Percentiles rank a stretch among this genome's conserved stretches.
Evolutionary conservation across 169 alveolate genomes (phyloP).

Genomic region (Plasmodium ovale): DNA sequence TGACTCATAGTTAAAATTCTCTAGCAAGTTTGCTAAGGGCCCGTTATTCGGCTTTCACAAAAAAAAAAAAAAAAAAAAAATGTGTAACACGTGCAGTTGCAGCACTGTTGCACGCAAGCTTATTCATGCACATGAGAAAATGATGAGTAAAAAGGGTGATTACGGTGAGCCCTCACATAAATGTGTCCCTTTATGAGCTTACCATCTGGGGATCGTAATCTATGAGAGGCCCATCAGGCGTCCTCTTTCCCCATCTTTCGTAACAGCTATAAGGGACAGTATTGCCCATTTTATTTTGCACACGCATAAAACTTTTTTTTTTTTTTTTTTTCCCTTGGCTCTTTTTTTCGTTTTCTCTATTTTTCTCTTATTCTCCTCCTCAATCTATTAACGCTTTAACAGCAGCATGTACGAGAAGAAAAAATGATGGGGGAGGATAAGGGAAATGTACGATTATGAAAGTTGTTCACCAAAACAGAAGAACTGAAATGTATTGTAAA

Average conservation of each 20-base stretch:
- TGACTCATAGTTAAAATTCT: slow-evolving; percentile 61
- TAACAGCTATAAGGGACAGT: slow-evolving; percentile 72
- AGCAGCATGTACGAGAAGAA: neutral
- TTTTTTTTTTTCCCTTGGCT: slow-evolving; percentile 12
- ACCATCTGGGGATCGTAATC: slow-evolving; percentile 50
- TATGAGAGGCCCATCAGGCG: slow-evolving; percentile 72
- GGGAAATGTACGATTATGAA: too few species aligned
- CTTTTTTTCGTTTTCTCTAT: too few species aligned
- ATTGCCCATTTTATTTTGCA: slow-evolving; percentile 55
- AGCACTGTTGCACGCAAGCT: neutral
- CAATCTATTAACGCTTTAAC: neutral
- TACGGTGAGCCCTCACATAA: too few species aligned
- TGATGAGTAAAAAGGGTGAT: neutral
- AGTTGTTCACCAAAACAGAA: too few species aligned
- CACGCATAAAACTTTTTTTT: neutral
- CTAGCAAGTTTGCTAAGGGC: slow-evolving; percentile 27
- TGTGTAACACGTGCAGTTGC: neutral
- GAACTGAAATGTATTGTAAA: neutral
- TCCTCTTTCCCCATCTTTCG: slow-evolving; percentile 73
- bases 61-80: slow-evolving; percentile 1
- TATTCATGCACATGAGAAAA: neutral
- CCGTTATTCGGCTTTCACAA: slow-evolving; percentile 40
- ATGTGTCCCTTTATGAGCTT: neutral
- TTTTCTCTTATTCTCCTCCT: slow-evolving; percentile 9
- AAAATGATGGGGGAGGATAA: neutral